Evolutionary conservation across 768 basidiomycete genomes (phyloP), one percentile per base, ranked within the genome.

Genomic region (Lactarius evosmus): DNA sequence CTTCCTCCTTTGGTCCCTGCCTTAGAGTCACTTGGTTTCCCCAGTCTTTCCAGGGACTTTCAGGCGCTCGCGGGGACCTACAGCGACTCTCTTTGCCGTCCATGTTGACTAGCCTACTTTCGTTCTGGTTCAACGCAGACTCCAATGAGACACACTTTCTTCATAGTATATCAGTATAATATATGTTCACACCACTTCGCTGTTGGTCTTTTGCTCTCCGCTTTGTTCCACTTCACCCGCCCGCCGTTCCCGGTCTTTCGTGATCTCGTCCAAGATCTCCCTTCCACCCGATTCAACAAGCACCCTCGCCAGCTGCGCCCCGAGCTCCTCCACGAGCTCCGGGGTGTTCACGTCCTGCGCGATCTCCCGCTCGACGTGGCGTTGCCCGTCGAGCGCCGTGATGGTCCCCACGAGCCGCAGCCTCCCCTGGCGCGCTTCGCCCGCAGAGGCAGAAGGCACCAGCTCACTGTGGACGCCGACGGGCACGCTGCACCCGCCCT

Each of bases 401-500:
- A 98, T 91, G 56, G 89, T 89, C 0, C 89, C 92, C 4, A 85
- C 85, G 55, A 98, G 74, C 58, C 78, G 82, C 63, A 99, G 75
- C 44, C 70, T 54, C 6, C 61, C 70, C 32, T 49, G 56, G 38
- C 61, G 57, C 62, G 38, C 63, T 19, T 72, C 76, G 0, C 74
- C 78, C 29, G 72, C 77, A 53, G 62, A 65, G 46, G 72, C 77
- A 53, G 62, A 65, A 41, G 72, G 72, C 12, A 75, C 74, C 4
- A 89, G 74, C 52, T 73, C 75, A 32, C 85, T 86, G 56, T 80
- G 78, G 32, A 93, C 87, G 4, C 95, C 96, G 17, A 99, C 95
- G 3, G 96, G 96, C 0, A 99, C 95, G 66, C 92, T 95, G 76
- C 97, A 99, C 29, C 97, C 97, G 32, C 97, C 97, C 75, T 98